Evolutionary conservation across 1,284 basidiomycete genomes (phyloP).

Genomic region (Tilletia indica): DNA sequence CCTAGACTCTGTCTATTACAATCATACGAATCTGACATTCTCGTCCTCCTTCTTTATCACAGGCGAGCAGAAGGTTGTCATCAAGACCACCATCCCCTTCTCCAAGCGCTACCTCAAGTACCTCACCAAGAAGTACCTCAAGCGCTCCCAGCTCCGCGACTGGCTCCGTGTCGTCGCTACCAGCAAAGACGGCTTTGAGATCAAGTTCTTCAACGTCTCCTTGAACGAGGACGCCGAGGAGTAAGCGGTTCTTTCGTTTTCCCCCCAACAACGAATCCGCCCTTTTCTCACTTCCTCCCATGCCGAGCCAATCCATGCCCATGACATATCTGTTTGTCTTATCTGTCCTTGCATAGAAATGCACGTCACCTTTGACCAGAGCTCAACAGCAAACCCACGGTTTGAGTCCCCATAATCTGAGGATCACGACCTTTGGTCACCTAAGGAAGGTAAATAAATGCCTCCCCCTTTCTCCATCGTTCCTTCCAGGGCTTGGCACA

Average conservation of each 20-base stretch:
- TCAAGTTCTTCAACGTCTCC: constrained; percentile 58
- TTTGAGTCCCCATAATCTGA: too few species aligned
- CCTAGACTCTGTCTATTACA: too few species aligned
- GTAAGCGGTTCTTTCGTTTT: background rate
- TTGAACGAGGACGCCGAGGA: constrained; percentile 52
- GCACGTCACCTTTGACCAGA: too few species aligned
- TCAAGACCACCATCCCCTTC: constrained; percentile 57
- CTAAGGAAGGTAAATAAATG: too few species aligned
- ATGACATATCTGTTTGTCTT: too few species aligned
- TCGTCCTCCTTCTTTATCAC: constrained; percentile 15
- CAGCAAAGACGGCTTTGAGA: constrained; percentile 57
- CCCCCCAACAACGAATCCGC: too few species aligned
- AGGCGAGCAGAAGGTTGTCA: constrained; percentile 58
- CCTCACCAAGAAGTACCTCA: constrained; percentile 58
- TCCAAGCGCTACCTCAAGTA: constrained; percentile 60
- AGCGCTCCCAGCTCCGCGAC: constrained; percentile 56
- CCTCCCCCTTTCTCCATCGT: too few species aligned
- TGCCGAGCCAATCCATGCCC: too few species aligned
- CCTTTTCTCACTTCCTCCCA: background rate
- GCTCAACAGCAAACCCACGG: too few species aligned
- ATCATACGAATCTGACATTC: background rate
- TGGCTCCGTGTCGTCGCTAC: constrained; percentile 57
- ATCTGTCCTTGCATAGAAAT: too few species aligned
- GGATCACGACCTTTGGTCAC: too few species aligned
- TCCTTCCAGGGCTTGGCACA: too few species aligned